These are phyloP conservation scores for Leccinum subtestaceum DNA, from an alignment of 768 basidiomycete genomes.

Conservation along the genomic window DNA sequence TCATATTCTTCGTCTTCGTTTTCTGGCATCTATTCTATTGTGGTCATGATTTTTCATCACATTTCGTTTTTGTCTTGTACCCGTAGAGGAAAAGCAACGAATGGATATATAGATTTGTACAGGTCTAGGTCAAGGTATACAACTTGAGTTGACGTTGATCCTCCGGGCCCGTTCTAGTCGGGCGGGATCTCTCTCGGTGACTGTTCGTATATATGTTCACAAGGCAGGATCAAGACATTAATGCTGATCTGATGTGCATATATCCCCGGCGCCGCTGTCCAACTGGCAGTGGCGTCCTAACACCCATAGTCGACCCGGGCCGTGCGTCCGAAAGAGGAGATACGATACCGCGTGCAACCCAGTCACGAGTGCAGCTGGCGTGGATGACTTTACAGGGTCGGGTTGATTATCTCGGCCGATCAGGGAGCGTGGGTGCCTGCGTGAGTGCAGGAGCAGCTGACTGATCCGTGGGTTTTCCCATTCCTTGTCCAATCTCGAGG, in stretches of 20 bases:
- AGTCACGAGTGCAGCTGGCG: neutral
- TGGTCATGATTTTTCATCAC: neutral
- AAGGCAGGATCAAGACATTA: neutral
- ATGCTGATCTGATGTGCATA: neutral
- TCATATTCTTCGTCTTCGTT: neutral
- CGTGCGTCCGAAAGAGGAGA: neutral
- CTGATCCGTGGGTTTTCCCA: neutral
- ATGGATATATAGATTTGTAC: neutral
- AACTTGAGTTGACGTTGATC: neutral
- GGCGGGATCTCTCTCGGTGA: neutral
- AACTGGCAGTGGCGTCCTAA: neutral
- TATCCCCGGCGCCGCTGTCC: neutral
- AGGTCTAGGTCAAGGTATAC: neutral
- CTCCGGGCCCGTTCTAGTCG: too few relatives aligned
- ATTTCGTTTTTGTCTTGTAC: constrained; percentile 6
- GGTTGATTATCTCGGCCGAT: neutral
- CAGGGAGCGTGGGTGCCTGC: neutral
- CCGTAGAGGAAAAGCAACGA: neutral
- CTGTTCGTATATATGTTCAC: neutral
- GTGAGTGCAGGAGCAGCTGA: neutral
- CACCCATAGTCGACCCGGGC: neutral
- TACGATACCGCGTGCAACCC: neutral
- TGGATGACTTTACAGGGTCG: neutral
- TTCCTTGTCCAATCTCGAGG: neutral
- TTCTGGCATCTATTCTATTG: neutral